Evolutionary conservation across 495 filamentous ascomycete species (phyloP).

Genomic region (Penicillium simplicissimum): DNA sequence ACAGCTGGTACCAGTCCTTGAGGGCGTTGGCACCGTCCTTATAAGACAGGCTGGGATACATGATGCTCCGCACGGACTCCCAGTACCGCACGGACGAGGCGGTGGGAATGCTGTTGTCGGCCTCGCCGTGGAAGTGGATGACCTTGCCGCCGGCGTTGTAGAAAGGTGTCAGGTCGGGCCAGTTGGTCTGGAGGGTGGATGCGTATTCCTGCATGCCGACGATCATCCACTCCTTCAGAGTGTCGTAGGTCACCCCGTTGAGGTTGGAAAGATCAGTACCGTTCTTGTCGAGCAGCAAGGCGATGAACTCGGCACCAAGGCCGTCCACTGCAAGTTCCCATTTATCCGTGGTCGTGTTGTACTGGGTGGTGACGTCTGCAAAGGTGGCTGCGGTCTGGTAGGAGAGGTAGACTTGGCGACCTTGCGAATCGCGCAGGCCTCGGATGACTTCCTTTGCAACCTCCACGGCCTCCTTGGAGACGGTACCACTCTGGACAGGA

Average conservation of each 20-base stretch:
- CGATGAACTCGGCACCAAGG: constrained; percentile 40
- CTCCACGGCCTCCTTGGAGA: constrained; percentile 39
- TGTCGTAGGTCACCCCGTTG: constrained; percentile 50
- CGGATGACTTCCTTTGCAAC: constrained; percentile 42
- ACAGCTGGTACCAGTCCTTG: constrained; percentile 54
- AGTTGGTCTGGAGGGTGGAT: constrained; percentile 32
- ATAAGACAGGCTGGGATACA: constrained; percentile 45
- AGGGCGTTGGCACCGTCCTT: constrained; percentile 40
- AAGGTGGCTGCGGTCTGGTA: constrained; percentile 45
- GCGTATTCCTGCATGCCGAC: constrained; percentile 17
- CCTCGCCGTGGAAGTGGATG: constrained; percentile 53
- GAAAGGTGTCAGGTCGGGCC: constrained; percentile 50
- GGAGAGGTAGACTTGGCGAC: constrained; percentile 47
- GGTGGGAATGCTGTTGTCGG: constrained; percentile 48
- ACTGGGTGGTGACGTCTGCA: constrained; percentile 43
- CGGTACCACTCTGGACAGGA: constrained; percentile 48
- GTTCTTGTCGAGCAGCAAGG: constrained; percentile 37
- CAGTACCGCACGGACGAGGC: constrained; percentile 50
- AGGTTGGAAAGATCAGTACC: constrained; percentile 34
- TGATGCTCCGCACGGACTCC: constrained; percentile 50
- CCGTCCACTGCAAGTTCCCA: constrained; percentile 39
- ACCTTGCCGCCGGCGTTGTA: constrained; percentile 51
- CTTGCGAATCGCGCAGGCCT: constrained; percentile 47
- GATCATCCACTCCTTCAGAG: constrained; percentile 48
- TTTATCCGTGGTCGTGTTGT: constrained; percentile 37